Evolutionary conservation across 495 filamentous ascomycete species (phyloP).

Genomic region (Bombardia bombarda): DNA sequence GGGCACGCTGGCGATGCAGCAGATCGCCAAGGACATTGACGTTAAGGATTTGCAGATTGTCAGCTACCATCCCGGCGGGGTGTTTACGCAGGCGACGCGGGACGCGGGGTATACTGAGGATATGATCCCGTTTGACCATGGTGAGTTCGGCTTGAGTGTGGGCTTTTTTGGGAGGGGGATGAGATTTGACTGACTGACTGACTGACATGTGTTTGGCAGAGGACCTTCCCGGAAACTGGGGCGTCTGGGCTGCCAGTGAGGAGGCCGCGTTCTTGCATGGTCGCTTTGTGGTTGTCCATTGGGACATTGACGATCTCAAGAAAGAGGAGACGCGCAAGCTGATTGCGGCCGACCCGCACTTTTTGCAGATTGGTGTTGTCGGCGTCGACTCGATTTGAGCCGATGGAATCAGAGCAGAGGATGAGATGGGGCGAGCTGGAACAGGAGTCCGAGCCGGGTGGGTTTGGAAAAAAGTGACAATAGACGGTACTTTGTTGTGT

Average conservation of each 20-base stretch:
- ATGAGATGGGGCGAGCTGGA: too few relatives aligned
- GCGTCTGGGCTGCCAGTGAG: conserved; percentile 40
- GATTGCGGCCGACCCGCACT: conserved; percentile 1
- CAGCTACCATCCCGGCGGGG: conserved; percentile 35
- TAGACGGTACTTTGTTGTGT: too few relatives aligned
- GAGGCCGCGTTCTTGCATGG: conserved; percentile 48
- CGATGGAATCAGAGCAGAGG: too few relatives aligned
- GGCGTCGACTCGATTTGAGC: conserved; percentile 1
- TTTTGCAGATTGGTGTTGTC: conserved; percentile 6
- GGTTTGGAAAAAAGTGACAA: too few relatives aligned
- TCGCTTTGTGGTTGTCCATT: conserved; percentile 38
- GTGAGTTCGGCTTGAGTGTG: conserved; percentile 17
- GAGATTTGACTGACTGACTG: neutral
- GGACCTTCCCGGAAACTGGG: conserved; percentile 35
- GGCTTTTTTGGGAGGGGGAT: neutral
- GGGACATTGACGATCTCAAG: conserved; percentile 48
- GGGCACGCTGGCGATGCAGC: conserved; percentile 27
- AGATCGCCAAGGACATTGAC: conserved; percentile 22
- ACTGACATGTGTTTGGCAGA: neutral
- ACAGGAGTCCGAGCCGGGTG: too few relatives aligned
- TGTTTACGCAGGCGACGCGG: conserved; percentile 22
- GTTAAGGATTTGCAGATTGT: conserved; percentile 31
- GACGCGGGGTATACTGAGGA: conserved; percentile 11
- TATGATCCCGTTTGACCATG: conserved; percentile 24
- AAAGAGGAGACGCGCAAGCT: neutral